Conservation (phyloP, 768 basidiomycete genomes). For the Hydnum rufescens region DNA sequence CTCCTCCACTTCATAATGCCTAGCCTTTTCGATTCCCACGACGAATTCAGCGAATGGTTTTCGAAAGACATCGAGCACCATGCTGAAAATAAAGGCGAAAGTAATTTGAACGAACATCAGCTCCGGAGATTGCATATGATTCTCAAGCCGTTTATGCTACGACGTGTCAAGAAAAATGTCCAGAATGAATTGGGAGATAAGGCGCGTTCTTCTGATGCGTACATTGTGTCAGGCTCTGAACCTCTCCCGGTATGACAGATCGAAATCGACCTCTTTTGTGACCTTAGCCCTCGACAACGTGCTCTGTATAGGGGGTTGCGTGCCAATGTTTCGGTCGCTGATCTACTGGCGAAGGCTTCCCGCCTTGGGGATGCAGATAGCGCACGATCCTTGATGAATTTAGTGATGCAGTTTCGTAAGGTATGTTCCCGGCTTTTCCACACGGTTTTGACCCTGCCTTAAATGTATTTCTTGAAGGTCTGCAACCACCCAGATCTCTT, state of each 20-base stretch:
- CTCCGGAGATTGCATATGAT: conserved; percentile 94
- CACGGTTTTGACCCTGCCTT: not conserved
- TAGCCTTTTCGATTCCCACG: conserved; percentile 93
- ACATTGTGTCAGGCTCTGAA: not conserved
- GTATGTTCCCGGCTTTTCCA: conserved; percentile 20
- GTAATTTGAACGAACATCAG: conserved; percentile 87
- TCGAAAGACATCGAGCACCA: conserved; percentile 98
- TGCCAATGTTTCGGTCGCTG: conserved; percentile 85
- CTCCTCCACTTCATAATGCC: conserved; percentile 99
- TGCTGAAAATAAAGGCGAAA: conserved; percentile 65
- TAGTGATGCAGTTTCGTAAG: conserved; percentile 99
- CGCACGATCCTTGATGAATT: conserved; percentile 89
- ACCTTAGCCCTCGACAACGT: conserved; percentile 83
- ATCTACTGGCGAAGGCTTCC: conserved; percentile 82
- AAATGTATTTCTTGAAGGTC: conserved; percentile 32
- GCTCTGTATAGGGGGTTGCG: conserved; percentile 75
- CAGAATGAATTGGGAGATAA: conserved; percentile 99
- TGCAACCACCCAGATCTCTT: conserved; percentile 98
- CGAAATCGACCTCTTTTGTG: conserved; percentile 87
- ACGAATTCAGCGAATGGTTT: conserved; percentile 99
- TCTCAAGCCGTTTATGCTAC: conserved; percentile 95
- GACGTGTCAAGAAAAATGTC: conserved; percentile 94
- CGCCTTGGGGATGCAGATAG: conserved; percentile 81
- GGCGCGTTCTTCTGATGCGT: conserved; percentile 24
- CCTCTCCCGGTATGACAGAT: conserved; percentile 35